Evolutionary conservation across 1,139 yeast species (phyloP).

Genomic region (Pneumocystis sp.): DNA sequence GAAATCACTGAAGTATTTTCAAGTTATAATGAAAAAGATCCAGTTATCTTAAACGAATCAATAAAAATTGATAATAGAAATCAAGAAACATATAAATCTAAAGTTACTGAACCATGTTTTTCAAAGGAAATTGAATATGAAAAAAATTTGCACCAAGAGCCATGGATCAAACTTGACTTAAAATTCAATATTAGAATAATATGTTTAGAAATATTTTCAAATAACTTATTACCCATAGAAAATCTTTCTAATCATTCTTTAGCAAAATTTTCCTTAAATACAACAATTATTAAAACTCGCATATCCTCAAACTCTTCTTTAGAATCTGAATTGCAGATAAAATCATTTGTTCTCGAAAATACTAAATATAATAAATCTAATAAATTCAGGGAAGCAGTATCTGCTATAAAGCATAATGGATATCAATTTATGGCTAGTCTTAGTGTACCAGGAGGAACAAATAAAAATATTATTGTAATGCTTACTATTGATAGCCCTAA

Average conservation of each 20-base stretch:
- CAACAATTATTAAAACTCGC: slow-evolving; percentile 36
- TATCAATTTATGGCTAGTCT: slow-evolving; percentile 57
- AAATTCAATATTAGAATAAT: slow-evolving; percentile 47
- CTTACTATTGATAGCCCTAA: slow-evolving; percentile 68
- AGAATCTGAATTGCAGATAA: slow-evolving; percentile 46
- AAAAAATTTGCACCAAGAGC: background rate
- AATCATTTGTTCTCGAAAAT: slow-evolving; percentile 67
- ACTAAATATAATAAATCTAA: slow-evolving; percentile 47
- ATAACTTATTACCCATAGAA: slow-evolving; percentile 31
- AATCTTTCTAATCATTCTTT: slow-evolving; percentile 32
- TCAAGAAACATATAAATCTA: background rate
- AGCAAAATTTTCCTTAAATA: slow-evolving; percentile 51
- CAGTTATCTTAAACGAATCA: slow-evolving; percentile 4
- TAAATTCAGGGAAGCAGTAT: slow-evolving; percentile 67
- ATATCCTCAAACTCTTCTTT: slow-evolving; percentile 44
- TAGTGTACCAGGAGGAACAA: slow-evolving; percentile 30
- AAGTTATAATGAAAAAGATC: slow-evolving; percentile 28
- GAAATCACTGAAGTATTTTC: slow-evolving; percentile 39
- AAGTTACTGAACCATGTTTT: background rate
- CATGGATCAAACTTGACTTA: slow-evolving; percentile 30
- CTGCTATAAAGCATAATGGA: slow-evolving; percentile 45
- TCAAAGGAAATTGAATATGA: background rate
- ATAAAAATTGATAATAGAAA: background rate
- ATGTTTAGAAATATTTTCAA: slow-evolving; percentile 48
- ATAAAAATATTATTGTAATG: slow-evolving; percentile 37